Evolutionary conservation across 371 early-diverging fungal genomes (phyloP), one percentile per base, ranked within the genome.

Genomic region (Capillidium rhysosporum): DNA sequence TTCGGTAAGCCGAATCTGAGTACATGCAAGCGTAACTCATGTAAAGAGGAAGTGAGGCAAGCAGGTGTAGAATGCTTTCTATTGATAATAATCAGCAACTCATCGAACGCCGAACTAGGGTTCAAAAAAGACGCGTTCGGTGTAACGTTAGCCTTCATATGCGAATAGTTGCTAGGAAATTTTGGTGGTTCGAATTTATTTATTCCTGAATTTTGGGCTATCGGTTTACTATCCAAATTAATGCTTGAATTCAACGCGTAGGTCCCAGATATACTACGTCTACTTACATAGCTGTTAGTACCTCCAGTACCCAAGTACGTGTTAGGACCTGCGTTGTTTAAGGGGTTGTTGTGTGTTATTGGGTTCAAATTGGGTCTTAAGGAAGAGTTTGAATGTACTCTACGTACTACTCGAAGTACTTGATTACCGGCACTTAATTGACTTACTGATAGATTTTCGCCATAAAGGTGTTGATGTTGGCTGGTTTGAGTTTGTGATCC

Each of bases 1-100:
- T n/a, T 34, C 4, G 51, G 51, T 23, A 51, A 20, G 16, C 51
- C 51, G 34, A 51, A 51, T 39, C 28, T 51, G 7, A 51, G 21
- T 31, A 51, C 34, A 21, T 51, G 51, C 14, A 51, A 20, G 10
- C 51, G 20, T 51, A 51, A 23, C 38, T 51, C 51, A 21, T 51
- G 29, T 39, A 51, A 38, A 34, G 34, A 31, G 21, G 29, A 25
- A 38, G 29, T 18, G 14, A 51, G 23, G 12, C 34, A 51, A 7
- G 29, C 51, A n/a, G 51, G 51, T 10, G 51, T 51, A 5, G 51
- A 29, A 38, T 51, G 29, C 16, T n/a, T 20, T 29, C 51, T 10
- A 20, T 51, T 51, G 18, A 51, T 8, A 14, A 51, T 51, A 16
- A 14, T 38, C 8, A 34, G 8, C 20, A 51, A 29, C 38, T 39